Evolutionary conservation across 2,329 filamentous ascomycete species (phyloP).

Genomic region (Aureobasidium sp.): DNA sequence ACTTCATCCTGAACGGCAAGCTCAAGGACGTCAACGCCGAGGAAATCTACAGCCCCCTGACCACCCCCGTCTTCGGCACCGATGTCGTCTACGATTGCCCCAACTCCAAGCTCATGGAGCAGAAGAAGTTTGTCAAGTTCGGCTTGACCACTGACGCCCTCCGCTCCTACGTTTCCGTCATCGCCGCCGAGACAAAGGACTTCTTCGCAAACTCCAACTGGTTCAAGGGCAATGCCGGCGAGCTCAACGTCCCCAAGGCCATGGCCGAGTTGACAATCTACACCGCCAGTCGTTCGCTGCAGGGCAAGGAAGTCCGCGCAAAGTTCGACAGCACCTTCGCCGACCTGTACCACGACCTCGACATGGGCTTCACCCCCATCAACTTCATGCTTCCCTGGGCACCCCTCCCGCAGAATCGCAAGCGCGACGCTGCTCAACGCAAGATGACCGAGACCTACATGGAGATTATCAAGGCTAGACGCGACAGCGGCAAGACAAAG

Average conservation of each 20-base stretch:
- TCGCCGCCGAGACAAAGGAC: constrained; percentile 64
- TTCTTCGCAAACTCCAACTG: constrained; percentile 56
- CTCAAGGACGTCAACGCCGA: constrained; percentile 83
- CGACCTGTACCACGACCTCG: constrained; percentile 77
- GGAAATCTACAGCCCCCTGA: constrained; percentile 77
- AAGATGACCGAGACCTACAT: constrained; percentile 78
- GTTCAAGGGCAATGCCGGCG: constrained; percentile 63
- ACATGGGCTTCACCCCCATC: constrained; percentile 82
- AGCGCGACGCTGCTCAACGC: constrained; percentile 69
- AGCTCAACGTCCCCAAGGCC: constrained; percentile 63
- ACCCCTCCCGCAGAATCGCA: constrained; percentile 80
- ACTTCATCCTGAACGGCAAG: constrained; percentile 89
- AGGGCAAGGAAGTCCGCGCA: constrained; percentile 74
- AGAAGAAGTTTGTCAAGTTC: constrained; percentile 90
- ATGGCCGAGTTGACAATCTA: constrained; percentile 88
- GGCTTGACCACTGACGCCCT: constrained; percentile 70
- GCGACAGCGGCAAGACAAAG: constrained; percentile 38
- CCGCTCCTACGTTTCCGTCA: constrained; percentile 70
- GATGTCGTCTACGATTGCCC: constrained; percentile 89
- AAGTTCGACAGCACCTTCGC: constrained; percentile 77
- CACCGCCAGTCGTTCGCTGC: constrained; percentile 77
- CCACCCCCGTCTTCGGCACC: constrained; percentile 66
- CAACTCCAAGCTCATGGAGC: constrained; percentile 89
- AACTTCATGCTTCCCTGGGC: constrained; percentile 90
- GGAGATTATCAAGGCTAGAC: constrained; percentile 70